Base-by-base conservation (phyloP, 495 filamentous ascomycete species). In the Corynascus novoguineensis region DNA sequence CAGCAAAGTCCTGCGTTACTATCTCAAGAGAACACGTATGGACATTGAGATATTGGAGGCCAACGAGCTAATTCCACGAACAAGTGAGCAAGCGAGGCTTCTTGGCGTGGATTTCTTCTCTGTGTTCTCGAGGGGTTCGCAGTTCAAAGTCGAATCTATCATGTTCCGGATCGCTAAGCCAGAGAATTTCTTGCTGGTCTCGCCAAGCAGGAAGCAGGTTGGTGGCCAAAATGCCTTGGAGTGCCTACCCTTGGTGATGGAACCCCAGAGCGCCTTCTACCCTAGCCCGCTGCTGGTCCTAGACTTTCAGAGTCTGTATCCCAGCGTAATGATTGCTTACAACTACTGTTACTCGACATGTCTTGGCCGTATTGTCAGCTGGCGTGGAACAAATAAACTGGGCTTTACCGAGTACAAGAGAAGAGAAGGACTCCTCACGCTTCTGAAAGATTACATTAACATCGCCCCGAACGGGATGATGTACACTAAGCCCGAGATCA, bases 301-400 rank as follows among this genome's bases (percentile, higher is more conserved):
- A 11, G 93, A 98, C 71, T 98, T 98, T 60, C 95, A 97, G 68
- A 93, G 88, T 27, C 76, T 98, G 24, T 98, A 98, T 65, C 93
- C 93, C 3, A 96, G 90, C 65, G 85, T 97, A 46, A 97, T 98
- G 91, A 97, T 98, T 62, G 93, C 93, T 0, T 97, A 98, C 72
- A 98, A 98, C 67, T 96, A 97, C 72, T 98, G 93, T 74, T 98
- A 98, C 69, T 97, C 93, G 0, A 98, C 93, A 0, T 98, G 90
- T 60, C 81, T 98, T 8, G 93, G 93, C 3, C 83, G 93, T 46
- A 83, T 92, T 29, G 80, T 84, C 22, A 81, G 80, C 62, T 96
- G 92, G 93, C 82, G 89, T 25, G 91, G 91, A 15, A 83, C 82
- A 46, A 92, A 93, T 72, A 98, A 98, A 72, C 88, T 98, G 86